Percentiles rank a stretch among this genome's conserved stretches.
These are phyloP conservation scores for Aschersonia sp. DNA, from an alignment of 2,329 filamentous ascomycete genomes.

Conservation along the genomic window DNA sequence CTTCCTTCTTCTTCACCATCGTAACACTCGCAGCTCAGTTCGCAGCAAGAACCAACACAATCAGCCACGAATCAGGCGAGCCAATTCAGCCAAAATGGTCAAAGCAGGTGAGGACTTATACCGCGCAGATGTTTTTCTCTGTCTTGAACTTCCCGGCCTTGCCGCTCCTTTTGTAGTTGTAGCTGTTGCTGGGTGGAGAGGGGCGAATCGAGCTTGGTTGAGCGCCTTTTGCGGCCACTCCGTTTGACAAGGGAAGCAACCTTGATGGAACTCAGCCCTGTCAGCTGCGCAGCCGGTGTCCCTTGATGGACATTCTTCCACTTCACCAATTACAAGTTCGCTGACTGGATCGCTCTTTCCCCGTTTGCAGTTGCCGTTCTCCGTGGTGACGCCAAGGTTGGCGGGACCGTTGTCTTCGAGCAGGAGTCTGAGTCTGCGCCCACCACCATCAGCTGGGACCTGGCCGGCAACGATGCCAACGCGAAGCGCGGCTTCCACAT, in stretches of 20 bases:
- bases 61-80: constrained; percentile 1
- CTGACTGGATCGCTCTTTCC: constrained; percentile 1
- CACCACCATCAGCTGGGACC: constrained; percentile 85
- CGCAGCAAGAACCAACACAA: constrained; percentile 2
- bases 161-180: constrained; percentile 1
- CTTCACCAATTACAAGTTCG: not conserved
- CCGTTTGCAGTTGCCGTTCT: constrained; percentile 67
- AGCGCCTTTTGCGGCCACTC: constrained; percentile 33
- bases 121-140: not conserved
- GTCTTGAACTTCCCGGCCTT: not conserved
- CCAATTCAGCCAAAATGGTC: constrained; percentile 63
- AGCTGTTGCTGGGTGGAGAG: not conserved
- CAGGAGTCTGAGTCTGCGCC: constrained; percentile 68
- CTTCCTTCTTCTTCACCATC: not conserved
- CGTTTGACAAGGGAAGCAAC: constrained; percentile 17
- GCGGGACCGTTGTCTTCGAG: constrained; percentile 89
- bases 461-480: constrained; percentile 83
- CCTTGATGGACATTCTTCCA: constrained; percentile 16
- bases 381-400: constrained; percentile 94
- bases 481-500: constrained; percentile 97
- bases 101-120: constrained; percentile 65
- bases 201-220: constrained; percentile 36
- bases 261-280: constrained; percentile 24
- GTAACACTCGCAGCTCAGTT: not conserved
- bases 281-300: constrained; percentile 8